Conservation (phyloP, 805 yeast genomes). For the Maudiozyma pseudohumilis region DNA sequence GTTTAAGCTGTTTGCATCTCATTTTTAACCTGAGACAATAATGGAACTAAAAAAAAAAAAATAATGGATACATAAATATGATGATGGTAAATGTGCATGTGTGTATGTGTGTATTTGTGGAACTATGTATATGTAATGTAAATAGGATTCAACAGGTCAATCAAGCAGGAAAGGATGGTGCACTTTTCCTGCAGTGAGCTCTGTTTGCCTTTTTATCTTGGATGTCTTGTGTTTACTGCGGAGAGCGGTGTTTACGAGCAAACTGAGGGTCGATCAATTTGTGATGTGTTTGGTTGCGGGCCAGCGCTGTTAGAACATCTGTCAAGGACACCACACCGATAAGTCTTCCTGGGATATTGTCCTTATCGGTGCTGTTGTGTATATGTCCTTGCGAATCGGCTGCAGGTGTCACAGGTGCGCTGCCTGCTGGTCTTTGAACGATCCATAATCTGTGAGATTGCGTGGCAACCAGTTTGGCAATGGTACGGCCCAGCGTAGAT, state of each 20-base stretch:
- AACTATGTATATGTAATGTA: neutral
- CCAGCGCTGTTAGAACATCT: slow-evolving; percentile 76
- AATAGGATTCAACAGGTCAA: too few species aligned
- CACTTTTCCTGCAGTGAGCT: too few species aligned
- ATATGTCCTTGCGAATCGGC: slow-evolving; percentile 3
- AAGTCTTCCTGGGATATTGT: slow-evolving; percentile 53
- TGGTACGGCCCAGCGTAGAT: slow-evolving; percentile 72
- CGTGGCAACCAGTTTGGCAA: slow-evolving; percentile 95
- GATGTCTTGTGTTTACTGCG: slow-evolving; percentile 28
- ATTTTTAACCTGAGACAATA: too few species aligned
- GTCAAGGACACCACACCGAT: slow-evolving; percentile 88
- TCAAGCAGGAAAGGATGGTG: too few species aligned
- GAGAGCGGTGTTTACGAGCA: slow-evolving; percentile 81
- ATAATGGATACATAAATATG: too few species aligned
- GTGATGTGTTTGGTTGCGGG: slow-evolving; percentile 42
- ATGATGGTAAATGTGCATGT: too few species aligned
- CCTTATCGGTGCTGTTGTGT: slow-evolving; percentile 29
- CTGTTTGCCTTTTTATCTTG: too few species aligned
- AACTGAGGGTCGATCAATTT: slow-evolving; percentile 77
- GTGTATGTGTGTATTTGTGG: slow-evolving; percentile 3
- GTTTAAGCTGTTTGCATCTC: too few species aligned
- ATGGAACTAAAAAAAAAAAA: too few species aligned
- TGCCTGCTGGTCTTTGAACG: slow-evolving; percentile 40
- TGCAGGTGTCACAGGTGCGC: neutral
- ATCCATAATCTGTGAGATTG: slow-evolving; percentile 83